phyloP scores from a whole-genome alignment of 768 basidiomycete genomes.

The Pulveroboletus frians region DNA sequence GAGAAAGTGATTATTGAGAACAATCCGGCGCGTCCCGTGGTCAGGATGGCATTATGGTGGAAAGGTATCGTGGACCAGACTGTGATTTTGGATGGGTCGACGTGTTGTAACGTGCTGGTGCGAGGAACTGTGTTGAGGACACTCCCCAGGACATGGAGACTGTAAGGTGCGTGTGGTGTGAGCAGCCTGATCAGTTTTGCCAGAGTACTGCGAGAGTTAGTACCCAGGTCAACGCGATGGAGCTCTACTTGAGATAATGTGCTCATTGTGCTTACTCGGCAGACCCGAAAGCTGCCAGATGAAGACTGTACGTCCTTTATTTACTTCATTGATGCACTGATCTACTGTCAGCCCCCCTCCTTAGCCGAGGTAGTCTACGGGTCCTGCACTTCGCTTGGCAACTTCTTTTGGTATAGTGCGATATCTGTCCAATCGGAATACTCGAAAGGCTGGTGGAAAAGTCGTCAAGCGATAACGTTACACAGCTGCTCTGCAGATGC shows the following conservation, averaged over 20 bases:
- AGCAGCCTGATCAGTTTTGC: slow-evolving; percentile 11
- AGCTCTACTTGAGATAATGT: background rate
- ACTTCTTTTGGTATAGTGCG: too few relatives aligned
- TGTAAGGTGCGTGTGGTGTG: slow-evolving; percentile 9
- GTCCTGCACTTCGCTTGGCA: too few relatives aligned
- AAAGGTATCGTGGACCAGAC: slow-evolving; percentile 20
- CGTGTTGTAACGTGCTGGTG: slow-evolving; percentile 3
- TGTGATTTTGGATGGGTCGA: slow-evolving; percentile 12
- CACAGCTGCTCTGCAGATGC: too few relatives aligned
- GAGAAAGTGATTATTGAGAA: slow-evolving; percentile 20
- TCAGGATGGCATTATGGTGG: background rate
- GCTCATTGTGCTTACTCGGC: background rate
- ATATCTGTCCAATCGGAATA: too few relatives aligned
- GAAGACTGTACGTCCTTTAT: too few relatives aligned
- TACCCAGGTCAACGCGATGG: slow-evolving; percentile 8
- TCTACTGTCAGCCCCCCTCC: too few relatives aligned
- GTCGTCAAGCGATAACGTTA: too few relatives aligned
- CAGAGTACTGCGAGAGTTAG: background rate
- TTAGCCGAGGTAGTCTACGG: too few relatives aligned
- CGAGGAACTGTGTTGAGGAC: slow-evolving; percentile 17
- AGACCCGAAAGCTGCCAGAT: too few relatives aligned
- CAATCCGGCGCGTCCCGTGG: background rate
- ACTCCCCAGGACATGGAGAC: slow-evolving; percentile 14
- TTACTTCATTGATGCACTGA: too few relatives aligned
- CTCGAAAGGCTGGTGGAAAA: too few relatives aligned